Evolutionary conservation across 2,329 filamentous ascomycete species (phyloP).

Genomic region (Metarhizium brunneum): DNA sequence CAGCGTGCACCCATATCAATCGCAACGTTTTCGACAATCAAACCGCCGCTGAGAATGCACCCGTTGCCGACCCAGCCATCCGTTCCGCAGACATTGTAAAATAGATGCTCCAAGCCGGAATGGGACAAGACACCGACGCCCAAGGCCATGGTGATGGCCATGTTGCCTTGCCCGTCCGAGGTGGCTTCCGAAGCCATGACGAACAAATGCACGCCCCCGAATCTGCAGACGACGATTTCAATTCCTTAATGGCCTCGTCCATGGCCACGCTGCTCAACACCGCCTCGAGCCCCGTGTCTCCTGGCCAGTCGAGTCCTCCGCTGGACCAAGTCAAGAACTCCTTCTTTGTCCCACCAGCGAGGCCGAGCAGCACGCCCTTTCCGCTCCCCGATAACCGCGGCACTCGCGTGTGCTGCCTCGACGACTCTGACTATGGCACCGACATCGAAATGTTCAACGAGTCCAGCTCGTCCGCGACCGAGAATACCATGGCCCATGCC

Average conservation of each 20-base stretch:
- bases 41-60: constrained; percentile 7
- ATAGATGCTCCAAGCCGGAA: neutral
- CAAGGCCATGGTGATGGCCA: constrained; percentile 2
- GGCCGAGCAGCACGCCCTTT: constrained; percentile 53
- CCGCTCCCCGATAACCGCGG: constrained; percentile 41
- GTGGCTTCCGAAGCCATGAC: constrained; percentile 7
- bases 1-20: neutral
- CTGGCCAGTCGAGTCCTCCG: constrained; percentile 42
- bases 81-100: neutral
- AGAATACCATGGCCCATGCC: constrained; percentile 10
- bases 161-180: constrained; percentile 4
- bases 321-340: constrained; percentile 35
- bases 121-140: constrained; percentile 3
- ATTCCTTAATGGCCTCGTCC: constrained; percentile 26
- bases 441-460: constrained; percentile 6
- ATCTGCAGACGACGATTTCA: constrained; percentile 22
- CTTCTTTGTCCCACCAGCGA: constrained; percentile 25
- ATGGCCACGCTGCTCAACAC: constrained; percentile 27
- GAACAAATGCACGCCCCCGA: neutral
- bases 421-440: constrained; percentile 13
- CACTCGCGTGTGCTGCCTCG: constrained; percentile 18
- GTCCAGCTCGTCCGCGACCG: constrained; percentile 9
- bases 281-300: constrained; percentile 45
- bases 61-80: neutral
- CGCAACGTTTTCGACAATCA: neutral